Percentiles rank a stretch among this genome's conserved stretches.
phyloP scores from a whole-genome alignment of 2,329 filamentous ascomycete species.

The Macroventuria anomochaeta region DNA sequence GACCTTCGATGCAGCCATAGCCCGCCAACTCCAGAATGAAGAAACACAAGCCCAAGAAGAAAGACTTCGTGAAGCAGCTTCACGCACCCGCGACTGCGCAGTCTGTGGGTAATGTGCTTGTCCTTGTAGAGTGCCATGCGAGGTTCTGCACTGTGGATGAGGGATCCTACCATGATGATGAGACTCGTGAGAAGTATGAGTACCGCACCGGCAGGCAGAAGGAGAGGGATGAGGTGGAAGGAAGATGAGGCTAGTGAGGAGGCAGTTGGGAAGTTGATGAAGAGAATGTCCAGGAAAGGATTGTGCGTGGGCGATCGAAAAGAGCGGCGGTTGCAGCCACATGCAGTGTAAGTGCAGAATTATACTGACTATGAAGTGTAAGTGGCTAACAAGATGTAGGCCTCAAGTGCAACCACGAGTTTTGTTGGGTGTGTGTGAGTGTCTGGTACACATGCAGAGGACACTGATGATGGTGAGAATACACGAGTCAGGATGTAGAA shows the following conservation, averaged over 20 bases:
- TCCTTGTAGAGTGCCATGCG: slow-evolving; percentile 47
- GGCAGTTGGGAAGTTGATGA: slow-evolving; percentile 43
- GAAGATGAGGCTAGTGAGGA: slow-evolving; percentile 32
- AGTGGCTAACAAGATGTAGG: no score
- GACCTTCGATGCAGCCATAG: slow-evolving; percentile 14
- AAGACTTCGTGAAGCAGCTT: not conserved
- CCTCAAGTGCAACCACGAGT: no score
- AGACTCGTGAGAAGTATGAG: slow-evolving; percentile 52
- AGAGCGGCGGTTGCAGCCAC: slow-evolving; percentile 53
- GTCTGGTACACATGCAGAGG: no score
- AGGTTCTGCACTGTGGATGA: slow-evolving; percentile 49
- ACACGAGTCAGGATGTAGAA: no score
- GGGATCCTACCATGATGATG: slow-evolving; percentile 48
- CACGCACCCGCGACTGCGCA: slow-evolving; percentile 24
- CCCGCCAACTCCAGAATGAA: slow-evolving; percentile 13
- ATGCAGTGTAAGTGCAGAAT: slow-evolving; percentile 44
- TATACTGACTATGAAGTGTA: no score
- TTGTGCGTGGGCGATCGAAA: slow-evolving; percentile 51
- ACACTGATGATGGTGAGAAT: no score
- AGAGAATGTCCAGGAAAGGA: slow-evolving; percentile 47
- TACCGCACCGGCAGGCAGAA: slow-evolving; percentile 38
- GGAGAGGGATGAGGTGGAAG: slow-evolving; percentile 33
- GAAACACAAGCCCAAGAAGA: slow-evolving; percentile 1
- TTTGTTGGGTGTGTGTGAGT: no score
- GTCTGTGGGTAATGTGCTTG: slow-evolving; percentile 55